Evolutionary conservation across 768 basidiomycete species (phyloP), one percentile per base, ranked within the genome.

Genomic region (Paxillus ammoniavirescens): DNA sequence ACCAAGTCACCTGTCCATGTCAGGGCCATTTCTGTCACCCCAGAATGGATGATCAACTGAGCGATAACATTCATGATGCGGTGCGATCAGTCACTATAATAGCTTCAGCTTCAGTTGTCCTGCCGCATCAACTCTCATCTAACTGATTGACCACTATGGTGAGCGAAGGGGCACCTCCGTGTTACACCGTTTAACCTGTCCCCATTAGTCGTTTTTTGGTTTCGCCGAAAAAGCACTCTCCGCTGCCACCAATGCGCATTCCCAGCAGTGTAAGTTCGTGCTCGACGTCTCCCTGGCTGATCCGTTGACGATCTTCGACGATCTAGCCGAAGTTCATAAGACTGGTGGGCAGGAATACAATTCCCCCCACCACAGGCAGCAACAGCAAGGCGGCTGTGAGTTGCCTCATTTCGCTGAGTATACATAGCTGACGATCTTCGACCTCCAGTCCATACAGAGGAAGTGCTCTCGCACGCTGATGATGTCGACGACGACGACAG

Each of bases 291-390:
- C 21, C 45, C 52, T 26, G 37, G 13, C 18, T 52, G 51, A 63
- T 59, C 45, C 44, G 54, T 49, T 56, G 38, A 14, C 26, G 50
- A 59, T 54, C 13, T 41, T 33, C 52, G 50, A 41, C 30, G 41
- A 56, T 57, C 15, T 44, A 82, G 81, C 74, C 40, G 63, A 75
- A 49, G 74, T 73, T 46, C 69, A 59, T 45, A 81, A 77, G 76
- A 84, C 86, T 4, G 87, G 87, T 13, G 87, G 87, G 3, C 73
- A 76, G 2, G 81, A 87, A 62, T 83, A 77, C 63, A 88, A 86
- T 58, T 66, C 78, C 15, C 81, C 82, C 28, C 69, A 84, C 57
- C 72, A 88, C 53, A 55, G 64, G 4, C 66, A 63, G 49, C 59
- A 56, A 33, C 52, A 49, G 48, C 57, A 52, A 36, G 65, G 63